These are phyloP conservation scores for Radiomyces spectabilis DNA, from an alignment of 192 early-diverging fungal species.

Conservation along the genomic window DNA sequence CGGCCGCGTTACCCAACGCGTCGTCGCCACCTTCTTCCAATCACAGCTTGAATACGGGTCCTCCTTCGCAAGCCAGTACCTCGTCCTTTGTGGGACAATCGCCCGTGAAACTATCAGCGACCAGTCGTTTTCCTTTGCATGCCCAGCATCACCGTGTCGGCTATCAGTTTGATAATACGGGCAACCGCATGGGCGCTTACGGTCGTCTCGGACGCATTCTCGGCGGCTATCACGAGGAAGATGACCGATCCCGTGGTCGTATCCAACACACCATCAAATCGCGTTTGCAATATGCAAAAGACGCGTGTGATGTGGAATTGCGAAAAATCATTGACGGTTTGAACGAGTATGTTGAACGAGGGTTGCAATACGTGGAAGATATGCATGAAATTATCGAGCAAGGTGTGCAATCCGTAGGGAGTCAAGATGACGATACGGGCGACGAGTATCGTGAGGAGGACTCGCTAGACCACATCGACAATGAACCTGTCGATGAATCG, in stretches of 20 bases:
- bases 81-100: too few relatives aligned
- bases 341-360: constrained; percentile 60
- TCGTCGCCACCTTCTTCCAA: background rate
- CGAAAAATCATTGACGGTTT: constrained; percentile 60
- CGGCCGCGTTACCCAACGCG: background rate
- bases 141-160: constrained; percentile 3
- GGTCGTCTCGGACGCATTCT: constrained; percentile 5
- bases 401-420: constrained; percentile 11
- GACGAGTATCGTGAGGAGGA: background rate
- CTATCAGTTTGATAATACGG: constrained; percentile 14
- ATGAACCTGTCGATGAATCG: background rate
- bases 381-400: constrained; percentile 22
- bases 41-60: background rate
- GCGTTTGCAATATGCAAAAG: constrained; percentile 30
- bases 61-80: background rate
- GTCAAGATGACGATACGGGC: constrained; percentile 17
- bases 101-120: too few relatives aligned
- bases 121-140: too few relatives aligned
- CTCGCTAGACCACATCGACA: too few relatives aligned
- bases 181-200: constrained; percentile 18
- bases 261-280: constrained; percentile 21
- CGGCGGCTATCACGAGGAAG: background rate
- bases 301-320: constrained; percentile 54
- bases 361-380: constrained; percentile 43
- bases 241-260: background rate